A percentile compares a stretch with the other conserved stretches of the same genome.
phyloP scores from a whole-genome alignment of 352 stramenopile genomes.

The Phytophthora citricola region DNA sequence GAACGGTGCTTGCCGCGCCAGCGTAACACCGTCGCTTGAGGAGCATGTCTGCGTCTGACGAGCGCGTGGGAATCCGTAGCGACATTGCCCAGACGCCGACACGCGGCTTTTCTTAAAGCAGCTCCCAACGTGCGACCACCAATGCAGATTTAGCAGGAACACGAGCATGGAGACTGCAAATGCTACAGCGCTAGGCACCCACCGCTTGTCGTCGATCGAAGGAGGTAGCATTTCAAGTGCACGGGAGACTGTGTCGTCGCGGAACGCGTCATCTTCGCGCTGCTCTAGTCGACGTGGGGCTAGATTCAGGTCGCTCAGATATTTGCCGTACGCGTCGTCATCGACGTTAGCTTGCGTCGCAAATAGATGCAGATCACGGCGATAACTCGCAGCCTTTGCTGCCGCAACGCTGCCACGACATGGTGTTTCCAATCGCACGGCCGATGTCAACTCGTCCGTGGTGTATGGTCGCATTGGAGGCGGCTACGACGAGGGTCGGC shows the following conservation, averaged over 20 bases:
- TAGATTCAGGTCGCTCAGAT: background rate
- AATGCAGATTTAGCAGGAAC: background rate
- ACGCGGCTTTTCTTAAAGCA: slow-evolving; percentile 1
- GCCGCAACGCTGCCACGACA: too few species aligned
- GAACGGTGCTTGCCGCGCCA: background rate
- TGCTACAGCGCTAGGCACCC: background rate
- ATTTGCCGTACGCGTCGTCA: too few species aligned
- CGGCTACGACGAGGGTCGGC: too few species aligned
- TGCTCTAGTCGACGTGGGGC: background rate
- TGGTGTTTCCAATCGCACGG: too few species aligned
- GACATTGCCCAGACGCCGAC: background rate
- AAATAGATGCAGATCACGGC: background rate
- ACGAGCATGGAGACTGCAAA: background rate
- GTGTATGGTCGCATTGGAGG: too few species aligned
- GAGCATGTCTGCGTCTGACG: background rate
- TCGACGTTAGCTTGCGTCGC: too few species aligned
- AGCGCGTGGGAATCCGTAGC: background rate
- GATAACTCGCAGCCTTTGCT: too few species aligned
- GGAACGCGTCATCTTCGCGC: background rate
- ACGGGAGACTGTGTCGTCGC: background rate
- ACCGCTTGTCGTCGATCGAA: background rate
- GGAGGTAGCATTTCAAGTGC: background rate
- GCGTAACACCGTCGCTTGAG: background rate
- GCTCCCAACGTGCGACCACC: background rate
- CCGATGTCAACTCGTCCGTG: too few species aligned